phyloP scores from a whole-genome alignment of 2,329 filamentous ascomycete genomes.

The Cercospora nicotianae region DNA sequence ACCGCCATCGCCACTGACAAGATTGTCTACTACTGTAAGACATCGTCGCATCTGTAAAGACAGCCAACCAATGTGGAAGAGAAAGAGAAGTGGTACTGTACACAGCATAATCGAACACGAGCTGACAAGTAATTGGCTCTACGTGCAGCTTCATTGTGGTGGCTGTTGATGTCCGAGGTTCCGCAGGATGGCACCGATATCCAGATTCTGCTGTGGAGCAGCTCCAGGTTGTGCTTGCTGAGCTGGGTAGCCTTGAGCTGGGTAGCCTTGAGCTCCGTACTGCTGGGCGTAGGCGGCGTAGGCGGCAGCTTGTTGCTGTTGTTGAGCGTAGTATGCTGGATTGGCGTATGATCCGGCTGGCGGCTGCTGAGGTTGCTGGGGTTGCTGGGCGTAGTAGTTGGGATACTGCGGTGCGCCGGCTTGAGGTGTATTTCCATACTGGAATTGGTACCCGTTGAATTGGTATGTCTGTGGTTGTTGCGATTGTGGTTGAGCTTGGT shows the following conservation, averaged over 20 bases:
- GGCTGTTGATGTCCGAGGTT: conserved; percentile 10
- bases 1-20: not conserved
- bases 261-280: conserved; percentile 6
- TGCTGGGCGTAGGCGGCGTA: conserved; percentile 7
- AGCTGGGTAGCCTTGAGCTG: conserved; percentile 5
- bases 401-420: conserved; percentile 23
- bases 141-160: conserved; percentile 3
- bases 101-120: not conserved
- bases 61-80: not conserved
- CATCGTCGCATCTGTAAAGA: not conserved
- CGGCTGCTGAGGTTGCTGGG: conserved; percentile 22
- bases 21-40: no score
- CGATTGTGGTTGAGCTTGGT: conserved; percentile 18
- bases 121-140: conserved; percentile 22
- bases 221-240: not conserved
- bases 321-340: conserved; percentile 1
- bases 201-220: not conserved
- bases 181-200: conserved; percentile 13
- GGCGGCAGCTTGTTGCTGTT: conserved; percentile 6
- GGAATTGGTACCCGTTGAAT: conserved; percentile 61
- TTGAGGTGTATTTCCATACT: conserved; percentile 26
- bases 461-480: conserved; percentile 70
- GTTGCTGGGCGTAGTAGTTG: conserved; percentile 25
- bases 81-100: not conserved
- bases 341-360: conserved; percentile 19